phyloP scores from a whole-genome alignment of 2,329 filamentous ascomycete species.

The Pestalotiopsis sp. region DNA sequence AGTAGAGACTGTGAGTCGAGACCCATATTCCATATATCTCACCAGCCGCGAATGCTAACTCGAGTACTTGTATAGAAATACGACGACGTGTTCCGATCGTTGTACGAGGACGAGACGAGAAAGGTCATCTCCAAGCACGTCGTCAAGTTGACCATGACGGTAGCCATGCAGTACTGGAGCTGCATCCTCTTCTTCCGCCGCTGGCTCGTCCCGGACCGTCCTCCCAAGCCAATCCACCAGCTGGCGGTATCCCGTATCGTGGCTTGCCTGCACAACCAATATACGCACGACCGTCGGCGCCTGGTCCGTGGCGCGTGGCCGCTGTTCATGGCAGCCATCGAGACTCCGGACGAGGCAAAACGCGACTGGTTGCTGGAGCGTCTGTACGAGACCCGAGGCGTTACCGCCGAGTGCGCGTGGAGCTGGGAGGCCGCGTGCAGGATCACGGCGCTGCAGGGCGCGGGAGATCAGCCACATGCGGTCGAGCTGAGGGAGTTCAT shows the following conservation, averaged over 20 bases:
- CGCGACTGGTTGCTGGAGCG: constrained; percentile 3
- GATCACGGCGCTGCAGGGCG: constrained; percentile 1
- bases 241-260: not conserved
- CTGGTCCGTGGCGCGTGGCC: constrained; percentile 14
- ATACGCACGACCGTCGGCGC: not conserved
- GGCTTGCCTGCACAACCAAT: not conserved
- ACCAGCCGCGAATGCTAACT: too few species aligned
- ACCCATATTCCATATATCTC: not conserved
- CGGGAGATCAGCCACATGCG: not conserved
- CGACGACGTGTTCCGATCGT: not conserved
- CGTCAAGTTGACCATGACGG: not conserved
- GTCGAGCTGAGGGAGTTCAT: not conserved
- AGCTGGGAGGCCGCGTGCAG: constrained; percentile 6
- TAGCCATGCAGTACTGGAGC: constrained; percentile 7
- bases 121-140: not conserved
- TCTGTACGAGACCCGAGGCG: not conserved
- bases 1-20: not conserved
- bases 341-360: constrained; percentile 2
- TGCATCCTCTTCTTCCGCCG: constrained; percentile 15
- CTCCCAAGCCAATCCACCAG: constrained; percentile 4
- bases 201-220: constrained; percentile 1
- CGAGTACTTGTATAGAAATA: not conserved
- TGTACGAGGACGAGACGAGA: not conserved
- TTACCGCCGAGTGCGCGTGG: constrained; percentile 12
- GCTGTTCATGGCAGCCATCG: constrained; percentile 14